Base-by-base conservation (phyloP, 2,329 filamentous ascomycete genomes). In the Phialophora chinensis region DNA sequence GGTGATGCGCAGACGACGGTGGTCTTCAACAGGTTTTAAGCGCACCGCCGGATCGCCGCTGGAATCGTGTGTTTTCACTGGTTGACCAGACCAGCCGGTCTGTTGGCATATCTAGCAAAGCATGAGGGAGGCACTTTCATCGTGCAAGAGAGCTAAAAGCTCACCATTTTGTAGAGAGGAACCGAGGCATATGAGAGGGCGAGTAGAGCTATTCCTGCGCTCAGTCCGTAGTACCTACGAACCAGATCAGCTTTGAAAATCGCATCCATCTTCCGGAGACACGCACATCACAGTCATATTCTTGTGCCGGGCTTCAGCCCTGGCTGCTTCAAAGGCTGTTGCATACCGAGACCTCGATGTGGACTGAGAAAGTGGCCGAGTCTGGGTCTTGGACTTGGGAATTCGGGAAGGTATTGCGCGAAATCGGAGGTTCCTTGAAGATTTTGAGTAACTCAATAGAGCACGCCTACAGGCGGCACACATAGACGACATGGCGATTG, bases 1-100 rank as follows among this genome's bases (percentile, higher is more conserved):
- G 29, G 93, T 98, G 71, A 99, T 94, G 67, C 92, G 91, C 74
- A 99, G 90, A 62, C 95, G 91, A 72, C 91, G 91, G 66, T 91
- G 90, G 72, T 88, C 85, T 20, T 88, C 91, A 47, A 97, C 89
- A 17, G 95, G 95, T 55, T 88, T 86, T 53, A 99, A 86, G 63
- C 93, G 91, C 57, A 85, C 85, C 42, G 93, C 87, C 29, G 91
- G 87, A 77, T 96, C 91, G 63, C 79, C 79, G 69, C 82, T 83
- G 69, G 82, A 83, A 54, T 87, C 87, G 23, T 90, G 86, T 14
- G 92, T 92, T 76, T 93, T 92, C 70, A 97, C 87, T 35, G 94
- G 94, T 77, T 97, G 92, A 49, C 94, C 94, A 73, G 92, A 92
- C 92, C 92, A 98, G 74, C 94, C 82, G 14, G 79, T 84, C 73